These are phyloP conservation scores for Solanum paucissectum DNA, from an alignment of 257 asterid genomes.

Conservation along the genomic window DNA sequence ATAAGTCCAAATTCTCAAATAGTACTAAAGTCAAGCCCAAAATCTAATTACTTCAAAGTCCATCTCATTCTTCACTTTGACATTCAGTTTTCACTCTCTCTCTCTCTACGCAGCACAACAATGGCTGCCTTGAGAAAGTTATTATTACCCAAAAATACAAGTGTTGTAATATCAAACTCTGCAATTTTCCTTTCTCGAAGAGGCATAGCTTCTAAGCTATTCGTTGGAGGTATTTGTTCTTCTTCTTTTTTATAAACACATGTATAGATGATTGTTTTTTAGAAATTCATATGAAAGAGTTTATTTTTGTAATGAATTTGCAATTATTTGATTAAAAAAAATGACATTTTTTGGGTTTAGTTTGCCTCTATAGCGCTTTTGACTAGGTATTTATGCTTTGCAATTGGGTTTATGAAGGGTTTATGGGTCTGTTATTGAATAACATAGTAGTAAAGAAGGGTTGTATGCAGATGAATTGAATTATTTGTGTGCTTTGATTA, in stretches of 20 bases:
- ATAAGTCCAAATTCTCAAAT: background rate
- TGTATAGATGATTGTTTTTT: background rate
- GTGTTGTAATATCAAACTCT: conserved; percentile 4
- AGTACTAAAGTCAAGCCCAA: background rate
- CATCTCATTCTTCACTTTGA: background rate
- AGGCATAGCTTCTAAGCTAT: conserved; percentile 83
- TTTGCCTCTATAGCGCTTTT: background rate
- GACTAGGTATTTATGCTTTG: background rate
- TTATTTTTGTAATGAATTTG: background rate
- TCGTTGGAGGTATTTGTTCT: conserved; percentile 54
- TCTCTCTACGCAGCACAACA: background rate
- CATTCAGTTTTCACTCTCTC: background rate
- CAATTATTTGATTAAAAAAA: background rate
- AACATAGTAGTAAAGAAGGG: background rate
- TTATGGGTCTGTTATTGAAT: background rate
- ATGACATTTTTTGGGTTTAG: background rate
- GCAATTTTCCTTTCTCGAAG: conserved; percentile 34
- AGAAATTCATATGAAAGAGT: background rate
- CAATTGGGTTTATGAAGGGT: background rate
- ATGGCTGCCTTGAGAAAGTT: conserved; percentile 69
- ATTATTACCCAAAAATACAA: conserved; percentile 12
- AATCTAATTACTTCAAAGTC: background rate
- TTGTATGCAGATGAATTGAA: background rate
- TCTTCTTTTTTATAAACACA: background rate
- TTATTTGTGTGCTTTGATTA: background rate